Conservation (phyloP, 2,329 filamentous ascomycete species). For the Metarhizium brunneum region DNA sequence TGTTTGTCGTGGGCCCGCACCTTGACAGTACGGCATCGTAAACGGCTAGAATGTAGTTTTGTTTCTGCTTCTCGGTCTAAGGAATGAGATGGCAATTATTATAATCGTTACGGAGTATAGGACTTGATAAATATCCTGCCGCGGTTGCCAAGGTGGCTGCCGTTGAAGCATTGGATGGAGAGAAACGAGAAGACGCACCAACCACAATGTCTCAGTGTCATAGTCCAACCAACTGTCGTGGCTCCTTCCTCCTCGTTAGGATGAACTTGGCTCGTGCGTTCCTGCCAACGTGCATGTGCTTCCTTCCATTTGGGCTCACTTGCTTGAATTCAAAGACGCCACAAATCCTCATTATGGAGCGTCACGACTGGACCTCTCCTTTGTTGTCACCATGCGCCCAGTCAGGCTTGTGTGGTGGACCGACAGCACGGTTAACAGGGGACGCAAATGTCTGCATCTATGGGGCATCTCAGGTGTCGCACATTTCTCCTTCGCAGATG, state of each 20-base stretch:
- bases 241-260: background rate
- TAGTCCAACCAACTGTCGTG: background rate
- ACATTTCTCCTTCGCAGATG: background rate
- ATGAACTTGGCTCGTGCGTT: constrained; percentile 6
- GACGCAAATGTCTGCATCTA: background rate
- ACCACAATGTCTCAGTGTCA: constrained; percentile 3
- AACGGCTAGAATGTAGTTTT: too few relatives aligned
- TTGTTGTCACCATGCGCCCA: background rate
- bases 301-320: background rate
- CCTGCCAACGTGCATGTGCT: background rate
- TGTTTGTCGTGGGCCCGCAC: too few relatives aligned
- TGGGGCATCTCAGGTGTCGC: background rate
- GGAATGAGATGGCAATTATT: too few relatives aligned
- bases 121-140: too few relatives aligned
- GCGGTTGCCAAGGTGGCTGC: background rate
- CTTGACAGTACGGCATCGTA: too few relatives aligned
- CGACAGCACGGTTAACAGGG: background rate
- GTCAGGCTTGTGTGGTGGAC: background rate
- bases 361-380: background rate
- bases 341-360: background rate
- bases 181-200: background rate
- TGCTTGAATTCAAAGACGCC: background rate
- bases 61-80: too few relatives aligned
- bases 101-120: too few relatives aligned
- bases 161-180: background rate